A percentile compares a stretch with the other conserved stretches of the same genome.
phyloP scores from a whole-genome alignment of 495 filamentous ascomycete genomes.

The Daldinia concentrica region DNA sequence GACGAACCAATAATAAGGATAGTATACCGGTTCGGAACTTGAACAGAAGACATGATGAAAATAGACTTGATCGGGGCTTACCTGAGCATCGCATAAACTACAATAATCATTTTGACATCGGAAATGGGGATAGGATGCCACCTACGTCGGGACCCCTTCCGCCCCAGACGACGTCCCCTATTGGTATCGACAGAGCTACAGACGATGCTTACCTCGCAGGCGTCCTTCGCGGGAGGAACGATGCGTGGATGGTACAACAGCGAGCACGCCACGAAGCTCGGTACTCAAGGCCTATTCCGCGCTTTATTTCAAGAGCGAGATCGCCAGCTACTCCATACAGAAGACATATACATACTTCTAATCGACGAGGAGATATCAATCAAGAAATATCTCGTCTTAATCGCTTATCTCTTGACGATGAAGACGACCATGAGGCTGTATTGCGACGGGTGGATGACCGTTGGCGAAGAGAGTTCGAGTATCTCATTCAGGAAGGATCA shows the following conservation, averaged over 20 bases:
- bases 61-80: background rate
- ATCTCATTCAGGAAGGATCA: constrained; percentile 21
- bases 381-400: constrained; percentile 13
- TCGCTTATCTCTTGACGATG: constrained; percentile 28
- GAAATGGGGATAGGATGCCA: background rate
- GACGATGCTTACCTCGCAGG: constrained; percentile 36
- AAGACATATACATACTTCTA: constrained; percentile 4
- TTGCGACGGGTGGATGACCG: constrained; percentile 7
- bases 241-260: constrained; percentile 21
- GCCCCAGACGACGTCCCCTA: background rate
- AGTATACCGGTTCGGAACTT: background rate
- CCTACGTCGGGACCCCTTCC: background rate
- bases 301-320: constrained; percentile 4
- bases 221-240: constrained; percentile 11
- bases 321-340: background rate
- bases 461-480: constrained; percentile 23
- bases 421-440: constrained; percentile 15
- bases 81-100: background rate
- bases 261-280: constrained; percentile 8
- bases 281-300: constrained; percentile 14
- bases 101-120: background rate
- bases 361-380: constrained; percentile 2
- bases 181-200: constrained; percentile 23
- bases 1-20: background rate
- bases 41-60: background rate